Conservation (phyloP, 1,284 basidiomycete genomes). For the Trametes hirsuta region DNA sequence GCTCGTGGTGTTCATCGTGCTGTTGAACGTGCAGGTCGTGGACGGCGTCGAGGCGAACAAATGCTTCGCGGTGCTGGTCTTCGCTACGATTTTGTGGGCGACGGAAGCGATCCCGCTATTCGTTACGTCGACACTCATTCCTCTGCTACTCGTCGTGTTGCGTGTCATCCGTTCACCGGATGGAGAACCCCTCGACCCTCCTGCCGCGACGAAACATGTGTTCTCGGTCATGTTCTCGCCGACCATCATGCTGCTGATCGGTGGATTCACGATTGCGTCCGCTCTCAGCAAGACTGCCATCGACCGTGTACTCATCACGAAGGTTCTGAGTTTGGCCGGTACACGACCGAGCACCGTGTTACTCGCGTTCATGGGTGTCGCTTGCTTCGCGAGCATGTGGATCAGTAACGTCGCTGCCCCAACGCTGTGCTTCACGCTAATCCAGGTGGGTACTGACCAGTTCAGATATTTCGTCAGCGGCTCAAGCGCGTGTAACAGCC, state of each 20-base stretch:
- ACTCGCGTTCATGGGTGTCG: conserved; percentile 94
- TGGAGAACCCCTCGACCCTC: conserved; percentile 59
- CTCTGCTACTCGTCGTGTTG: conserved; percentile 87
- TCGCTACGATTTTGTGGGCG: conserved; percentile 96
- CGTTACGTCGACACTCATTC: conserved; percentile 91
- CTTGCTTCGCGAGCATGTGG: conserved; percentile 99
- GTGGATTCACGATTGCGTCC: conserved; percentile 98
- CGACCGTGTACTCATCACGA: conserved; percentile 93
- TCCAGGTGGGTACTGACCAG: conserved; percentile 62
- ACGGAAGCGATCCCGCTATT: conserved; percentile 98
- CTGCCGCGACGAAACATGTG: conserved; percentile 83
- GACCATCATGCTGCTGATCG: conserved; percentile 96
- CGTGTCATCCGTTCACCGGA: conserved; percentile 77
- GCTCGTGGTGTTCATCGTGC: conserved; percentile 54
- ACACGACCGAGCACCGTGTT: conserved; percentile 86
- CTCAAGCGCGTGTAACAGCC: conserved; percentile 55
- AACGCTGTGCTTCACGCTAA: conserved; percentile 96
- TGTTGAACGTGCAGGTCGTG: conserved; percentile 67
- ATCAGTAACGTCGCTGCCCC: conserved; percentile 99
- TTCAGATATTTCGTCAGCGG: not conserved
- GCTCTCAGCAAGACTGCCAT: conserved; percentile 98
- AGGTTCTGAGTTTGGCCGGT: conserved; percentile 89
- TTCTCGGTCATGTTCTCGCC: conserved; percentile 86
- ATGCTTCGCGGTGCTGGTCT: conserved; percentile 89
- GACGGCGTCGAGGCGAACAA: conserved; percentile 82